phyloP scores from a whole-genome alignment of 495 filamentous ascomycete species.

The Annulohypoxylon moriforme region DNA sequence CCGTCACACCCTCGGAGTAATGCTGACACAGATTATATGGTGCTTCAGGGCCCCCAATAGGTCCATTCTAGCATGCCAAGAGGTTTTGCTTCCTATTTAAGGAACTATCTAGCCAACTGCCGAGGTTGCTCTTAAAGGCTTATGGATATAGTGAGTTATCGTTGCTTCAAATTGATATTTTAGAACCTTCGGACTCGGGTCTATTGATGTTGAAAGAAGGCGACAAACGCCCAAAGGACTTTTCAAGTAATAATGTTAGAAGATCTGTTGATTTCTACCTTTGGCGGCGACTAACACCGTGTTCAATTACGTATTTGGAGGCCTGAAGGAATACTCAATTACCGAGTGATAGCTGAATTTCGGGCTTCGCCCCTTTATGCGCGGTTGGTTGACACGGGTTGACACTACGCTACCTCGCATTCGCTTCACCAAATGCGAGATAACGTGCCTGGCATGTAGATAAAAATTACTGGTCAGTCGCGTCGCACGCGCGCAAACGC shows the following conservation, averaged over 20 bases:
- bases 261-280: not conserved
- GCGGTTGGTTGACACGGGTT: too few species aligned
- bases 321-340: conserved; percentile 1
- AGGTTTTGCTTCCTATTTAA: not conserved
- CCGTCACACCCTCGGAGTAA: conserved; percentile 7
- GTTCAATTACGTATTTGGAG: not conserved
- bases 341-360: not conserved
- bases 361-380: conserved; percentile 3
- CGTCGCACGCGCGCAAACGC: not conserved
- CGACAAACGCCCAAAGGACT: not conserved
- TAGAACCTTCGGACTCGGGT: not conserved
- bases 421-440: conserved; percentile 7
- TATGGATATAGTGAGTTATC: not conserved
- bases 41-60: not conserved
- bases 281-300: not conserved
- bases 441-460: not conserved
- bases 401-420: conserved; percentile 7
- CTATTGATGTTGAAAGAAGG: not conserved
- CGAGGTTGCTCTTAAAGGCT: not conserved
- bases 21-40: not conserved
- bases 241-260: not conserved
- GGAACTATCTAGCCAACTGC: not conserved
- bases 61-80: not conserved
- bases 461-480: not conserved
- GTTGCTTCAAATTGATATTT: not conserved